These are phyloP conservation scores for Fusarium sp. DNA, from an alignment of 2,329 filamentous ascomycete species.

Conservation along the genomic window DNA sequence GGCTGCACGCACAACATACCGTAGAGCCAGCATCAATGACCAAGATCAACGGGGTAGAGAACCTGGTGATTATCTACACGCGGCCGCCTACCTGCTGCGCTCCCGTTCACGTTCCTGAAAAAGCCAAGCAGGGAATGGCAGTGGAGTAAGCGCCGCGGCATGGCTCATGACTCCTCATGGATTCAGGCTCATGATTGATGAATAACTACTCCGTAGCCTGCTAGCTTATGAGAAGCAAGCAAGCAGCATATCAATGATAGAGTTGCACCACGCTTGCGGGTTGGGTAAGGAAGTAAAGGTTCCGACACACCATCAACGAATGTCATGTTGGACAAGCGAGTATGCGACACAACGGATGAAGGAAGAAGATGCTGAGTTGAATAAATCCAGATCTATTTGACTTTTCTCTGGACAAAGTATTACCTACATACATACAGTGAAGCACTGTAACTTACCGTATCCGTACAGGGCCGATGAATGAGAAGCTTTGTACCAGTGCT, in stretches of 20 bases:
- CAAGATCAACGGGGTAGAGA: conserved; percentile 12
- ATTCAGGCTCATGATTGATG: conserved; percentile 32
- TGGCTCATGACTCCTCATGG: conserved; percentile 39
- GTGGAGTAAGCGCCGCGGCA: conserved; percentile 41
- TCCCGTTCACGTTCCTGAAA: conserved; percentile 46
- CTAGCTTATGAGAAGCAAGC: conserved; percentile 27
- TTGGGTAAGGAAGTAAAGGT: conserved; percentile 28
- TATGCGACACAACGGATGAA: conserved; percentile 15
- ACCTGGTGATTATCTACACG: conserved; percentile 34
- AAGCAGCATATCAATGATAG: conserved; percentile 19
- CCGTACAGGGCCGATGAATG: conserved; percentile 22
- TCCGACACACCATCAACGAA: conserved; percentile 24
- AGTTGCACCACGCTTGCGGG: conserved; percentile 36
- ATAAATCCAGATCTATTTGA: conserved; percentile 24
- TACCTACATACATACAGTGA: background rate
- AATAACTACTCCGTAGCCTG: too few species aligned
- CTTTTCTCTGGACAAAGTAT: conserved; percentile 12
- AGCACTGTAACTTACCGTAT: conserved; percentile 27
- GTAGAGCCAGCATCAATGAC: conserved; percentile 19
- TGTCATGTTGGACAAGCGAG: conserved; percentile 28
- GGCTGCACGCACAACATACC: conserved; percentile 17
- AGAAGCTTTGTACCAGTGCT: conserved; percentile 29
- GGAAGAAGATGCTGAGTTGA: conserved; percentile 16
- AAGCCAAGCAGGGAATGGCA: conserved; percentile 44
- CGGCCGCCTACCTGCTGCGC: conserved; percentile 31